phyloP scores from a whole-genome alignment of 140 eudicot genomes.

The Oenanthe javanica region DNA sequence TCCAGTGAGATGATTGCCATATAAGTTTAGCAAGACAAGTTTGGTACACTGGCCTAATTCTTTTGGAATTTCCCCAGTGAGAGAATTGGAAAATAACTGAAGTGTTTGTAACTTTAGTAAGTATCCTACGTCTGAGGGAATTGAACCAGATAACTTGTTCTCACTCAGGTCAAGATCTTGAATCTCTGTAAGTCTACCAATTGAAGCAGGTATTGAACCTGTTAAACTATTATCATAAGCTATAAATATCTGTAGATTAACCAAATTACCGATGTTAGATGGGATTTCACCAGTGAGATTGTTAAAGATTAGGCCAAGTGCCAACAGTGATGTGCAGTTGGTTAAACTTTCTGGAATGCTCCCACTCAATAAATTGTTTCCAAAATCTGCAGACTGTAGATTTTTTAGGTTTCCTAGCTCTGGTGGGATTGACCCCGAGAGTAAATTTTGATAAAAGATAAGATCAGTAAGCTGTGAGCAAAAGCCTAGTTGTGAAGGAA shows the following conservation, averaged over 20 bases:
- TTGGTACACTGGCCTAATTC: slow-evolving; percentile 44
- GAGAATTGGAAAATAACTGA: slow-evolving; percentile 38
- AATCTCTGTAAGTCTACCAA: slow-evolving; percentile 37
- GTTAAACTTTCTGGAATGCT: slow-evolving; percentile 49
- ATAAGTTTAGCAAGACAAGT: slow-evolving; percentile 32
- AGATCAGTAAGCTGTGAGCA: slow-evolving; percentile 50
- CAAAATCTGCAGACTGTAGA: slow-evolving; percentile 39
- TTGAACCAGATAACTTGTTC: slow-evolving; percentile 41
- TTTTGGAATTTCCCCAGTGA: slow-evolving; percentile 56
- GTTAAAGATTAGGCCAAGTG: slow-evolving; percentile 32
- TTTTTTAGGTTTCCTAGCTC: slow-evolving; percentile 48
- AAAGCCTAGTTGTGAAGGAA: slow-evolving; percentile 47
- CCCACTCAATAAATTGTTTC: slow-evolving; percentile 48
- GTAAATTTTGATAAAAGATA: slow-evolving; percentile 36
- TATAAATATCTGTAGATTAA: slow-evolving; percentile 30
- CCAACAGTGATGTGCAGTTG: slow-evolving; percentile 41
- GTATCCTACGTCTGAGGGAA: slow-evolving; percentile 56
- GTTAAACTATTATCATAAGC: slow-evolving; percentile 38
- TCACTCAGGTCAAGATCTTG: slow-evolving; percentile 43
- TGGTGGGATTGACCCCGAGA: slow-evolving; percentile 54
- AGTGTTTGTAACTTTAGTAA: slow-evolving; percentile 37
- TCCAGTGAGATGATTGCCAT: slow-evolving; percentile 45
- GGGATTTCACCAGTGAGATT: slow-evolving; percentile 67
- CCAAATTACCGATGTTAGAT: slow-evolving; percentile 44
- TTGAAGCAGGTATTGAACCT: slow-evolving; percentile 61